phyloP scores from a whole-genome alignment of 73 alveolate species.

The Paramecium primaurelia region DNA sequence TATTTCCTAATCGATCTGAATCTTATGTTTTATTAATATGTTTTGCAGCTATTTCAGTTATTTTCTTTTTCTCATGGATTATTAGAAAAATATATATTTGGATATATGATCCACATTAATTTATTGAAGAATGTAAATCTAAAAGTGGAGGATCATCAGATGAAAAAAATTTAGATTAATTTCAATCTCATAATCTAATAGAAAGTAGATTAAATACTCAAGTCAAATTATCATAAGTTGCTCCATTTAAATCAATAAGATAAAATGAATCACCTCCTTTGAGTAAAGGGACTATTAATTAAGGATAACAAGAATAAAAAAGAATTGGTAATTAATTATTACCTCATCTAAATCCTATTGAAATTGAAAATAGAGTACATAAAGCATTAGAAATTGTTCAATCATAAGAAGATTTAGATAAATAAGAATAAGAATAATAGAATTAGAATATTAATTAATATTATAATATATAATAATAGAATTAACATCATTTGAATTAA shows the following conservation, averaged over 20 bases:
- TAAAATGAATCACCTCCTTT: background rate
- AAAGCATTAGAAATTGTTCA: background rate
- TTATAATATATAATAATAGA: background rate
- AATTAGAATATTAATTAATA: background rate
- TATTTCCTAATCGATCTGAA: slow-evolving; percentile 21
- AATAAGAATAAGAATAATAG: background rate
- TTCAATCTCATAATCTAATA: background rate
- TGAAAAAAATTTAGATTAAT: background rate
- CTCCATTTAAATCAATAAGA: background rate
- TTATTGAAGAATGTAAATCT: background rate
- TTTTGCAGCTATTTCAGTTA: background rate
- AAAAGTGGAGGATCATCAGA: background rate
- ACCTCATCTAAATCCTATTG: background rate
- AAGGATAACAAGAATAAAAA: background rate
- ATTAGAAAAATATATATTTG: background rate
- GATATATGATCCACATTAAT: background rate
- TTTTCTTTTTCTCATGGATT: background rate
- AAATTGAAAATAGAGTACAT: background rate
- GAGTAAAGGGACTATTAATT: background rate
- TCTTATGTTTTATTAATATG: slow-evolving; percentile 5
- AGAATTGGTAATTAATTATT: background rate
- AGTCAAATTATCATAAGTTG: background rate
- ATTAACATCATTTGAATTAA: background rate
- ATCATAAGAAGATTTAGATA: background rate
- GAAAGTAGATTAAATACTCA: slow-evolving; percentile 26